Conservation (phyloP, 2,329 filamentous ascomycete species). For the Nigrograna mackinnonii region DNA sequence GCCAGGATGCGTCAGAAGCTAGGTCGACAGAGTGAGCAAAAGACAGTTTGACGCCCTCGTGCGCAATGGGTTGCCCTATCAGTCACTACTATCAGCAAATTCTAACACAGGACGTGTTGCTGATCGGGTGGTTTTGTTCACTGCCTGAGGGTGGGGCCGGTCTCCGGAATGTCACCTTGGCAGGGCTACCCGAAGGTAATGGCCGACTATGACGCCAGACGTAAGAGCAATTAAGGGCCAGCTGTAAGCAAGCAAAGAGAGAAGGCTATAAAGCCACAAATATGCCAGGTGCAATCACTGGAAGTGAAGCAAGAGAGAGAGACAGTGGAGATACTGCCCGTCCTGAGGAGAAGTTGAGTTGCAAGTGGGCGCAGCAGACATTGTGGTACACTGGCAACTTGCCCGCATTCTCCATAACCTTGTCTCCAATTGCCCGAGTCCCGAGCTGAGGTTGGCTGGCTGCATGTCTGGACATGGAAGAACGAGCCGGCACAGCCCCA, state of each 20-base stretch:
- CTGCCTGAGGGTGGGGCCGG: constrained; percentile 33
- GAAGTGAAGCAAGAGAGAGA: neutral
- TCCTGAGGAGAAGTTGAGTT: neutral
- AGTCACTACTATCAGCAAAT: constrained; percentile 1
- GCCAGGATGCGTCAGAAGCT: constrained; percentile 15
- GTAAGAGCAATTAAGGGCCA: neutral
- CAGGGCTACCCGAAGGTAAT: neutral
- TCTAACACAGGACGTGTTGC: constrained; percentile 9
- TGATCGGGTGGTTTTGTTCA: constrained; percentile 21
- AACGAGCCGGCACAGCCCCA: constrained; percentile 25
- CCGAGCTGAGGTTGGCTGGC: constrained; percentile 26
- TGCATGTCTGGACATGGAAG: constrained; percentile 10
- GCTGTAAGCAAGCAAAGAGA: neutral
- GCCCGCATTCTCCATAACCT: constrained; percentile 21
- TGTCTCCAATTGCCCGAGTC: constrained; percentile 17
- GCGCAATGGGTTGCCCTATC: constrained; percentile 3
- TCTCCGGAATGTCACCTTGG: constrained; percentile 13
- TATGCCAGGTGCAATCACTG: too few species aligned
- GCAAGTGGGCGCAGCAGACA: constrained; percentile 19
- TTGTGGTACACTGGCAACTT: constrained; percentile 1
- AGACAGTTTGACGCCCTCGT: constrained; percentile 14
- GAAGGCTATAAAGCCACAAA: too few species aligned
- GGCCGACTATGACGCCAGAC: constrained; percentile 3
- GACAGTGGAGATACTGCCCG: neutral
- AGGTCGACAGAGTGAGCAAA: constrained; percentile 9